These are phyloP conservation scores for Cordyceps farinosa DNA, from an alignment of 2,329 filamentous ascomycete species.

Conservation along the genomic window DNA sequence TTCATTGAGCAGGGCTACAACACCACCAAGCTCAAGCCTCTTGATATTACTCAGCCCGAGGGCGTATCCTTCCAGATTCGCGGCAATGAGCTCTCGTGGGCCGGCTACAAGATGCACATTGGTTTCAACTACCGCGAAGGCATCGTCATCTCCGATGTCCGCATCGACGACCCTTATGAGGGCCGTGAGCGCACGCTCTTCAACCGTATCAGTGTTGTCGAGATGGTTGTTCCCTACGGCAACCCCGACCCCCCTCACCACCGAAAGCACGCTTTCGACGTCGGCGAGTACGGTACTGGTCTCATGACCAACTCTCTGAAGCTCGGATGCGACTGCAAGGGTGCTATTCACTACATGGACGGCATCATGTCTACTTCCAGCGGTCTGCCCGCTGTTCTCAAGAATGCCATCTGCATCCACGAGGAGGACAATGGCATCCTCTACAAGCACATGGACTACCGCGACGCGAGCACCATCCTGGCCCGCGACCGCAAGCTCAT, in stretches of 20 bases:
- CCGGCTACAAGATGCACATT: conserved; percentile 68
- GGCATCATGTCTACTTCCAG: conserved; percentile 64
- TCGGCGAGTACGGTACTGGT: conserved; percentile 64
- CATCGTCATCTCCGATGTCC: conserved; percentile 65
- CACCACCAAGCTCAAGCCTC: conserved; percentile 34
- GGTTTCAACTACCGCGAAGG: conserved; percentile 70
- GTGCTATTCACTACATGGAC: conserved; percentile 58
- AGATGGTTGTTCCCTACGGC: conserved; percentile 70
- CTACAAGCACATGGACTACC: conserved; percentile 63
- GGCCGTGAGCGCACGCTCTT: conserved; percentile 53
- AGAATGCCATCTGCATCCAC: conserved; percentile 42
- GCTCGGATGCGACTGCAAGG: conserved; percentile 67
- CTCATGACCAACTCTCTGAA: conserved; percentile 63
- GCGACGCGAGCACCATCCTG: conserved; percentile 55
- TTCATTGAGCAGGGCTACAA: conserved; percentile 34
- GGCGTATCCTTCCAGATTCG: conserved; percentile 45
- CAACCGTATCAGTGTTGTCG: conserved; percentile 63
- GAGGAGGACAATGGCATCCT: conserved; percentile 51
- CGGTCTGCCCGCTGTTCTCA: conserved; percentile 64
- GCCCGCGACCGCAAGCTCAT: conserved; percentile 57
- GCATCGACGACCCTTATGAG: conserved; percentile 52
- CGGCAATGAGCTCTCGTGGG: conserved; percentile 51
- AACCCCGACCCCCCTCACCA: conserved; percentile 62
- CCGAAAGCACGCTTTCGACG: conserved; percentile 66
- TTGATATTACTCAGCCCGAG: conserved; percentile 39